Evolutionary conservation across 148 eudicot genomes (phyloP).

Genomic region (Camellia japonica): DNA sequence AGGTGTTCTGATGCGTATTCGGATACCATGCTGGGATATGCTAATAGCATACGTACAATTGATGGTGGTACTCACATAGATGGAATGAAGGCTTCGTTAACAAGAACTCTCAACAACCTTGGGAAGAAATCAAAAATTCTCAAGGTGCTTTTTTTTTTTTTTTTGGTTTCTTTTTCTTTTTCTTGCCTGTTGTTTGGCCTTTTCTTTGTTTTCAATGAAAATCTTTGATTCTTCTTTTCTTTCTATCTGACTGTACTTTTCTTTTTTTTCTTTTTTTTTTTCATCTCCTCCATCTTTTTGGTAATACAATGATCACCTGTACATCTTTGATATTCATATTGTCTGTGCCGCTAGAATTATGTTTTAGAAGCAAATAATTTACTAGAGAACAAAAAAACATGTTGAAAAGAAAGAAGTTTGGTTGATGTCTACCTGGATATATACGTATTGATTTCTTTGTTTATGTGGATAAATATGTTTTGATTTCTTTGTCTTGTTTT

Average conservation of each 20-base stretch:
- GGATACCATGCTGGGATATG: too few species aligned
- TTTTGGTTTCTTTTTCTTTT: background rate
- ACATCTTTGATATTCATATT: background rate
- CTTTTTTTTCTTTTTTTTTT: background rate
- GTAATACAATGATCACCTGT: background rate
- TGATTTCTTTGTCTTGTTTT: background rate
- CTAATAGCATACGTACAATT: too few species aligned
- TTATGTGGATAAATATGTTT: too few species aligned
- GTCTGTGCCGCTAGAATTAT: background rate
- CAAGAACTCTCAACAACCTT: too few species aligned
- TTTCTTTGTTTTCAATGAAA: background rate
- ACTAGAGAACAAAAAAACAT: background rate
- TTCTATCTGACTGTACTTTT: too few species aligned
- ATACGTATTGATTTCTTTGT: too few species aligned
- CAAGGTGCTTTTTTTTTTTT: constrained; percentile 49
- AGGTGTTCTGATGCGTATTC: too few species aligned
- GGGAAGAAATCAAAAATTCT: constrained; percentile 43
- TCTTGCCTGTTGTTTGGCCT: background rate
- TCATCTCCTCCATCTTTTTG: background rate
- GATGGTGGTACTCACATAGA: too few species aligned
- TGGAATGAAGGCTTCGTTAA: too few species aligned
- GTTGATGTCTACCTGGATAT: background rate
- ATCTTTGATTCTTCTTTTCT: background rate
- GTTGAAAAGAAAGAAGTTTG: background rate
- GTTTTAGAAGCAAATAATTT: too few species aligned